Base-by-base conservation (phyloP, 495 filamentous ascomycete species). In the Hyaloscypha bicolor region DNA sequence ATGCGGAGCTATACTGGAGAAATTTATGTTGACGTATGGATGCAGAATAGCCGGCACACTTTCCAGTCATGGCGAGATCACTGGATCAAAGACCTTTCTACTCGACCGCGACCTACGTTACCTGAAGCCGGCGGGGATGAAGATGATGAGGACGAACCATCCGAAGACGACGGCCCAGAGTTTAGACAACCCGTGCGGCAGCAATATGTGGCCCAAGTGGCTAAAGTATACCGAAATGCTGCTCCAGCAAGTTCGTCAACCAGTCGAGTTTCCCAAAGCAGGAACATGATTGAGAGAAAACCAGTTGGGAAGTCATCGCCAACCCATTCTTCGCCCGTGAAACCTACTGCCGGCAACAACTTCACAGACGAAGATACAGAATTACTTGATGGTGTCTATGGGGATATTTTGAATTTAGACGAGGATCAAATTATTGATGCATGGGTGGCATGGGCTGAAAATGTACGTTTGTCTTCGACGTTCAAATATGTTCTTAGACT, bases 31-130 rank as follows among this genome's bases (percentile, higher is more conserved):
- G n/a, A 70, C 56, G 31, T 9, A 9, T 25, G 30, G 39, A 62
- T 61, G 5, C 65, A 91, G 88, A 82, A 89, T 68, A 81, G 86
- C 14, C 77, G 82, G 35, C 91, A 93, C 74, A 83, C 91, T 19
- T 87, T 78, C 69, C 89, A 93, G 72, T 90, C 90, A 3, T 93
- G 88, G 88, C 83, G 90, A 62, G 83, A 87, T 75, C 84, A 88
- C 5, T 93, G 87, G 73, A 60, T 90, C 22, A 92, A 89, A 71
- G 74, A 79, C 16, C 65, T 93, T 6, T 65, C 25, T 21, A 25
- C 31, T 22, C 58, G 60, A 29, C 72, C 71, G 22, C 69, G 65
- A 53, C 72, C 76, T 72, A 62, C 62, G 9, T 25, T 72, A 32
- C 58, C 65, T 35, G 53, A 58, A 5, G 51, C 71, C 62, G 32